Base-by-base conservation (phyloP, 495 filamentous ascomycete species). In the Aspergillus leporis region DNA sequence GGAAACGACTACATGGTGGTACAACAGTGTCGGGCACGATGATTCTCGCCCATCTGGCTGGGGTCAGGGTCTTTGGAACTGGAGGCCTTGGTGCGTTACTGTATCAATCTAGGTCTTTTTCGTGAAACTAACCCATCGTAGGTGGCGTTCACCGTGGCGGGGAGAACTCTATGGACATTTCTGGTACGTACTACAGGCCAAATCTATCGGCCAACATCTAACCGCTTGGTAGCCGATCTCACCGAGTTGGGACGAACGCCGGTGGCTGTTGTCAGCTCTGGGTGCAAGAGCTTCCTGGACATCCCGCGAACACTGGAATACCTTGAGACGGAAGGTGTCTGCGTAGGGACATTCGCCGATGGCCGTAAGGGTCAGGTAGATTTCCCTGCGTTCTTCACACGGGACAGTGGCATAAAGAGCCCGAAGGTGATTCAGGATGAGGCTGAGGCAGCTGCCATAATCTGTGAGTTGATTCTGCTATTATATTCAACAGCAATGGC, bases 271-370 rank as follows among this genome's bases (percentile, higher is more conserved):
- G 80, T 98, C 28, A 90, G 88, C 70, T 90, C 89, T 55, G 94
- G 94, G 4, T 93, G 91, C 66, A 98, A 98, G 75, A 92, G 94
- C 64, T 98, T 98, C 70, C 76, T 98, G 10, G 94, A 98, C 66
- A 89, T 97, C 59, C 88, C 90, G 7, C 80, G 89, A 55, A 98
- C 94, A 2, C 79, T 98, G 2, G 94, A 98, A 75, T 96, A 90
- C 63, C 83, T 98, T 18, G 94, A 98, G 72, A 98, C 94, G 0
- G 90, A 96, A 70, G 94, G 94, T 6, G 92, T 89, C 30, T 80
- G 85, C 49, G 92, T 96, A 5, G 86, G 85, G 21, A 97, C 94
- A 0, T 98, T 97, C 79, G 86, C 91, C 4, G 90, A 95, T 74
- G 89, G 87, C 6, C 80, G 87, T 38, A 72, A 74, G 41, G 84